Conservation (phyloP, 2,329 filamentous ascomycete species). For the Fusarium sp. region DNA sequence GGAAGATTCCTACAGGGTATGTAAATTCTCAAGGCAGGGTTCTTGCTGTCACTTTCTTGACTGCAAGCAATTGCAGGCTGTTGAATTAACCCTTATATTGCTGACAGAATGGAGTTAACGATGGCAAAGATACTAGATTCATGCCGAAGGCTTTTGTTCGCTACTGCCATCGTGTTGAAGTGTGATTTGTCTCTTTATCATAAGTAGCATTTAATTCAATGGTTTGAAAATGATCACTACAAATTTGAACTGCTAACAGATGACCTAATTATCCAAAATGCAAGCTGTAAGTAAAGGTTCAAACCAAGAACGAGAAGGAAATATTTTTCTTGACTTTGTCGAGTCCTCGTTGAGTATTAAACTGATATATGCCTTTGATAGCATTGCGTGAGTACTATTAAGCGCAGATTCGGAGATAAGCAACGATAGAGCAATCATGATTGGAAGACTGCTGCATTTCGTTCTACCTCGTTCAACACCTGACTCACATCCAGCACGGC, state of each 20-base stretch:
- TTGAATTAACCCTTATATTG: no score
- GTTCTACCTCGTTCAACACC: no score
- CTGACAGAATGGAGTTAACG: no score
- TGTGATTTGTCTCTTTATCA: rapidly evolving
- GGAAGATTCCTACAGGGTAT: background rate
- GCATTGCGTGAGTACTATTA: rapidly evolving
- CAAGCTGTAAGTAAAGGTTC: no score
- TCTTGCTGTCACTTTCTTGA: background rate
- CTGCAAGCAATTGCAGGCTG: rapidly evolving
- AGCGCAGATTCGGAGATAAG: background rate
- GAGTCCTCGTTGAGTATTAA: rapidly evolving
- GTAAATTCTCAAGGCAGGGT: no score
- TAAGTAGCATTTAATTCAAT: rapidly evolving
- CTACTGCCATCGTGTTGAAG: rapidly evolving
- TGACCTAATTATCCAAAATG: rapidly evolving
- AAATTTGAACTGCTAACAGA: no score
- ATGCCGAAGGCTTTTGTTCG: rapidly evolving
- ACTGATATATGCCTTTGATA: background rate
- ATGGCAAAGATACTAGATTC: no score
- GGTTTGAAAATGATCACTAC: no score
- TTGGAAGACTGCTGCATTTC: background rate
- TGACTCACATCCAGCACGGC: no score
- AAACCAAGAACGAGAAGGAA: rapidly evolving
- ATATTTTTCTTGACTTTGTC: rapidly evolving
- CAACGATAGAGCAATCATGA: rapidly evolving